Conservation (phyloP, 2,329 filamentous ascomycete species). For the Fusarium abutilonis region DNA sequence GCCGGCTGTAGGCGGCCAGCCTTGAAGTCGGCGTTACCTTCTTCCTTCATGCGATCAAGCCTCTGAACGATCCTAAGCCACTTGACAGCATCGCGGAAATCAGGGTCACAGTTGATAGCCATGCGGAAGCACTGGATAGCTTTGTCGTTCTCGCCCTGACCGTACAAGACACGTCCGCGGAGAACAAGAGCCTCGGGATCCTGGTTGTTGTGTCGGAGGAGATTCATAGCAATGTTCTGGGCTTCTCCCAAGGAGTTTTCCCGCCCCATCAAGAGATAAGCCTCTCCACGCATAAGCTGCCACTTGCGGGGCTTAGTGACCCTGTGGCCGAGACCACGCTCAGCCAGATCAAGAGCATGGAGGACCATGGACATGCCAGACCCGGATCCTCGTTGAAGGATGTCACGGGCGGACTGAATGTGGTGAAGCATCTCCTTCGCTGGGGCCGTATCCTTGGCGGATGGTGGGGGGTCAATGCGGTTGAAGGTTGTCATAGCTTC, state of each 20-base stretch:
- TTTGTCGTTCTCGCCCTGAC: slow-evolving; percentile 94
- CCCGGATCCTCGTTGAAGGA: slow-evolving; percentile 76
- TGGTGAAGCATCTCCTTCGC: slow-evolving; percentile 87
- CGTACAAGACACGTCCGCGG: slow-evolving; percentile 86
- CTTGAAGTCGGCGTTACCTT: slow-evolving; percentile 93
- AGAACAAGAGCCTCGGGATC: slow-evolving; percentile 95
- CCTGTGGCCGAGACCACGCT: slow-evolving; percentile 78
- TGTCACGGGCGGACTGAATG: slow-evolving; percentile 80
- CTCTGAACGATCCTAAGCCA: slow-evolving; percentile 91
- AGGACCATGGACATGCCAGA: slow-evolving; percentile 90
- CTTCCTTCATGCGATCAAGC: slow-evolving; percentile 91
- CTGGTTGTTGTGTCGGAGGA: slow-evolving; percentile 86
- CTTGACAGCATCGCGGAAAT: slow-evolving; percentile 88
- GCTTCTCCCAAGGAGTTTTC: slow-evolving; percentile 90
- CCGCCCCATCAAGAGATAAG: slow-evolving; percentile 91
- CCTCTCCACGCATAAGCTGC: slow-evolving; percentile 91
- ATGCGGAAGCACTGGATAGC: slow-evolving; percentile 92
- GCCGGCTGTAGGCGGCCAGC: slow-evolving; percentile 80
- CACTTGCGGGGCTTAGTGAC: slow-evolving; percentile 89
- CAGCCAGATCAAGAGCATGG: slow-evolving; percentile 90
- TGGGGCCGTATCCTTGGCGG: slow-evolving; percentile 84
- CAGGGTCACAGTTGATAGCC: slow-evolving; percentile 89
- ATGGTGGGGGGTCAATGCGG: slow-evolving; percentile 81
- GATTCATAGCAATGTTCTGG: slow-evolving; percentile 88
- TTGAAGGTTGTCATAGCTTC: slow-evolving; percentile 86